Conservation (phyloP, 345 rosid species). For the Acer campestre region DNA sequence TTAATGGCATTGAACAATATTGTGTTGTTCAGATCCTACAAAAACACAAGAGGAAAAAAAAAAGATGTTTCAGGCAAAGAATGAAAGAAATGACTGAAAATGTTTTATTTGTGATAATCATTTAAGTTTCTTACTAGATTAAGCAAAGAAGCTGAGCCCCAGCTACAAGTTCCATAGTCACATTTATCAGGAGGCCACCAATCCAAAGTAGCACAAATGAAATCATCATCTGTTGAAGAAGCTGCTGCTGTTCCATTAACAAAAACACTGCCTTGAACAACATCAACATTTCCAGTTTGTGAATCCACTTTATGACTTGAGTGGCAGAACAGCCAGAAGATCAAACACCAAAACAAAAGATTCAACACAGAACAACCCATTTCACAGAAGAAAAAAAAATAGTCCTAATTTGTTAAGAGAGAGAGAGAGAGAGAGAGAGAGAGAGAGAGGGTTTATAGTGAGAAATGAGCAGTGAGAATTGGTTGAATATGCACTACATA, state of each 20-base stretch:
- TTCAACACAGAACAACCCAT: slow-evolving; percentile 27
- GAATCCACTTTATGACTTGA: slow-evolving; percentile 15
- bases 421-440: too few relatives aligned
- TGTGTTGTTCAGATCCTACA: slow-evolving; percentile 61
- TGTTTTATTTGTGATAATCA: too few relatives aligned
- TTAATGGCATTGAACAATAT: slow-evolving; percentile 60
- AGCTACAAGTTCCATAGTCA: slow-evolving; percentile 51
- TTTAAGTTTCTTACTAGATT: slow-evolving; percentile 33
- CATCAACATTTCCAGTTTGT: slow-evolving; percentile 3
- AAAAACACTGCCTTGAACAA: slow-evolving; percentile 33
- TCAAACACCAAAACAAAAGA: slow-evolving; percentile 23
- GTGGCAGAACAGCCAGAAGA: slow-evolving; percentile 31
- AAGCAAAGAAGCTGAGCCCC: slow-evolving; percentile 50
- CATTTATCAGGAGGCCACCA: slow-evolving; percentile 66
- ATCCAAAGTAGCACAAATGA: slow-evolving; percentile 54
- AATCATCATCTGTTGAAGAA: slow-evolving; percentile 43
- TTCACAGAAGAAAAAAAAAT: not conserved
- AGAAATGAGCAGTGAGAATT: too few relatives aligned
- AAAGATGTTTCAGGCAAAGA: too few relatives aligned
- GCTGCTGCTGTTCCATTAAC: slow-evolving; percentile 45
- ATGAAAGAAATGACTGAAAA: too few relatives aligned
- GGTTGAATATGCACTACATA: too few relatives aligned
- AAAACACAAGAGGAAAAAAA: not conserved
- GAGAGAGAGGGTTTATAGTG: too few relatives aligned
- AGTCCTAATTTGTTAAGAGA: not conserved